Percentiles rank a stretch among this genome's conserved stretches.
phyloP scores from a whole-genome alignment of 495 filamentous ascomycete genomes.

The Chaetomidium leptoderma region DNA sequence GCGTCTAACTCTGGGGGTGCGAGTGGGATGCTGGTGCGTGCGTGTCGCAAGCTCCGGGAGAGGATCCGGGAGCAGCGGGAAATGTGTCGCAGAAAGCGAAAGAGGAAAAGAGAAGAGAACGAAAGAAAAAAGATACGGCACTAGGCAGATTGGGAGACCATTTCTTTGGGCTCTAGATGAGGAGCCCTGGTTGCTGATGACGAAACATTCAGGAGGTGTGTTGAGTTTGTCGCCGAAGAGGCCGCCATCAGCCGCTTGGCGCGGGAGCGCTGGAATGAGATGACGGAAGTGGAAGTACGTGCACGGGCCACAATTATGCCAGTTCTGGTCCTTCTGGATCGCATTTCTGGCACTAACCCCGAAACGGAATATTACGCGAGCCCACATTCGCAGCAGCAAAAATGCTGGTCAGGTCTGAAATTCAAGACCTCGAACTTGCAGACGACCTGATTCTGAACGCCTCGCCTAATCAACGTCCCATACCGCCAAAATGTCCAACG shows the following conservation, averaged over 20 bases:
- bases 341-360: slow-evolving; percentile 24
- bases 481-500: slow-evolving; percentile 51
- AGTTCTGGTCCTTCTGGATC: background rate
- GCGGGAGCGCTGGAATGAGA: background rate
- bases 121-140: background rate
- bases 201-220: slow-evolving; percentile 11
- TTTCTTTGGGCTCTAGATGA: slow-evolving; percentile 4
- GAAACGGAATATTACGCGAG: slow-evolving; percentile 41
- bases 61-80: background rate
- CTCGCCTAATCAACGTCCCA: slow-evolving; percentile 23
- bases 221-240: slow-evolving; percentile 1
- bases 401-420: slow-evolving; percentile 30
- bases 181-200: slow-evolving; percentile 5
- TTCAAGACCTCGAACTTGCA: slow-evolving; percentile 33
- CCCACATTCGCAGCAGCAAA: slow-evolving; percentile 37
- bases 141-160: slow-evolving; percentile 1
- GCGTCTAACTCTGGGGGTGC: background rate
- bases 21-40: background rate
- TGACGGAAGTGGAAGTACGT: slow-evolving; percentile 17
- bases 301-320: slow-evolving; percentile 12
- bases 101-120: background rate
- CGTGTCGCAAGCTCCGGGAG: background rate
- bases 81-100: background rate
- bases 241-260: slow-evolving; percentile 6
- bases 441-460: slow-evolving; percentile 31